Conservation (phyloP, 164 flowering plant species). For the Aristolochia contorta region DNA sequence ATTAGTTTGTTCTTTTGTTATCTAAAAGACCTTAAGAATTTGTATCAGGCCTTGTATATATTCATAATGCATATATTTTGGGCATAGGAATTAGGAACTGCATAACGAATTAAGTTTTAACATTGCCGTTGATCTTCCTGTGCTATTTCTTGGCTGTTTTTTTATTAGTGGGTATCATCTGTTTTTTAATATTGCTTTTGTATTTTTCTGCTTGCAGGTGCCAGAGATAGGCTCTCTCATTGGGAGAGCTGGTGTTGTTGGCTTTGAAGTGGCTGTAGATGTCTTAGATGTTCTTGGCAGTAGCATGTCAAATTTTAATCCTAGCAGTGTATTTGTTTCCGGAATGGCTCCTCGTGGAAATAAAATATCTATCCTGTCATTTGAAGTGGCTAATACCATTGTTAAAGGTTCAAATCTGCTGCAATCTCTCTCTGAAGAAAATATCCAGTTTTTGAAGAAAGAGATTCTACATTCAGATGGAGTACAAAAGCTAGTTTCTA, state of each 20-base stretch:
- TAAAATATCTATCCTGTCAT: slow-evolving; percentile 66
- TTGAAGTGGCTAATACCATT: slow-evolving; percentile 88
- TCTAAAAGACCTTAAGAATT: neutral
- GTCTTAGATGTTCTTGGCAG: slow-evolving; percentile 88
- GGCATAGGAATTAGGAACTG: neutral
- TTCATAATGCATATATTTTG: neutral
- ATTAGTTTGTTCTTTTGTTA: no score
- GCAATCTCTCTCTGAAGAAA: slow-evolving; percentile 77
- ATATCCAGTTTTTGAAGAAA: slow-evolving; percentile 52
- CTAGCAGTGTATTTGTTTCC: slow-evolving; percentile 56
- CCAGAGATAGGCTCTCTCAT: slow-evolving; percentile 70
- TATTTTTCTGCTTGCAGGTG: slow-evolving; percentile 30
- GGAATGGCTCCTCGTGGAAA: slow-evolving; percentile 62
- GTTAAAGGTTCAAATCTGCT: slow-evolving; percentile 76
- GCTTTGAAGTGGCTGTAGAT: slow-evolving; percentile 76
- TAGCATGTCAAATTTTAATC: slow-evolving; percentile 72
- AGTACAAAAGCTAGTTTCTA: slow-evolving; percentile 59
- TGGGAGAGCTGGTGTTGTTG: slow-evolving; percentile 74
- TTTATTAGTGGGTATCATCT: neutral
- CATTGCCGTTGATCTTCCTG: neutral
- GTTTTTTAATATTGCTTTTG: neutral
- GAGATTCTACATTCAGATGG: slow-evolving; percentile 75
- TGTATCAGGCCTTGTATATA: neutral
- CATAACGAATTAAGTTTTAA: neutral
- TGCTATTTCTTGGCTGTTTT: neutral